Evolutionary conservation across 2,329 filamentous ascomycete species (phyloP).

Genomic region (Magnaporthiopsis rhizophila): DNA sequence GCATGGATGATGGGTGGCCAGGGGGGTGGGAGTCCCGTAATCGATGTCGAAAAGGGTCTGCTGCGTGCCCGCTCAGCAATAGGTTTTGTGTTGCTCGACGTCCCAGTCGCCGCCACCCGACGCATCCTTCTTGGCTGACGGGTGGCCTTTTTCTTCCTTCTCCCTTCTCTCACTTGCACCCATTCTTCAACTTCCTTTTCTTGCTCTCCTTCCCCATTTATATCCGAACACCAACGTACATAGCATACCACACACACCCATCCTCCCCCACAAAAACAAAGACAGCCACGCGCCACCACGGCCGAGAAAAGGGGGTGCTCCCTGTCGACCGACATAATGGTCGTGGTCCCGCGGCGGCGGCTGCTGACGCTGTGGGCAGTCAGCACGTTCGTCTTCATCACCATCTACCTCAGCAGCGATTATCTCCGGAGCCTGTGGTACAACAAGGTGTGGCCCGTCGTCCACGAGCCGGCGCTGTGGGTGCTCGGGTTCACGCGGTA

Average conservation of each 20-base stretch:
- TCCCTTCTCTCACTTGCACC: not conserved
- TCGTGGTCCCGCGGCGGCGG: not conserved
- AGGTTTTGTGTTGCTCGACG: not conserved
- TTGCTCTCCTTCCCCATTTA: not conserved
- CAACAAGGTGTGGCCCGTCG: not conserved
- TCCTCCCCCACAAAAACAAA: not conserved
- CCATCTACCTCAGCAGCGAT: not conserved
- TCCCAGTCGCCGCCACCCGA: too few relatives aligned
- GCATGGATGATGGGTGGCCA: not conserved
- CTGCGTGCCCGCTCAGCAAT: not conserved
- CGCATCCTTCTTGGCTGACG: not conserved
- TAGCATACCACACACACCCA: too few relatives aligned
- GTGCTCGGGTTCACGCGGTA: slow-evolving; percentile 1
- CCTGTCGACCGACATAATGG: not conserved
- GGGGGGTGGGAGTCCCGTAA: too few relatives aligned
- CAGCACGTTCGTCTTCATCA: not conserved
- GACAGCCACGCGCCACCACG: too few relatives aligned
- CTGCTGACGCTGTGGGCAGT: not conserved
- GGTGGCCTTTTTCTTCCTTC: not conserved
- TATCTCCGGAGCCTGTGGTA: not conserved
- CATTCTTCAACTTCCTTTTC: not conserved
- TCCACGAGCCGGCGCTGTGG: not conserved
- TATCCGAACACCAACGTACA: too few relatives aligned
- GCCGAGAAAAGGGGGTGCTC: not conserved
- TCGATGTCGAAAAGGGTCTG: not conserved